Percentiles rank a stretch among this genome's conserved stretches.
Evolutionary conservation across 495 filamentous ascomycete genomes (phyloP).

Genomic region (Ascodesmis nigricans): DNA sequence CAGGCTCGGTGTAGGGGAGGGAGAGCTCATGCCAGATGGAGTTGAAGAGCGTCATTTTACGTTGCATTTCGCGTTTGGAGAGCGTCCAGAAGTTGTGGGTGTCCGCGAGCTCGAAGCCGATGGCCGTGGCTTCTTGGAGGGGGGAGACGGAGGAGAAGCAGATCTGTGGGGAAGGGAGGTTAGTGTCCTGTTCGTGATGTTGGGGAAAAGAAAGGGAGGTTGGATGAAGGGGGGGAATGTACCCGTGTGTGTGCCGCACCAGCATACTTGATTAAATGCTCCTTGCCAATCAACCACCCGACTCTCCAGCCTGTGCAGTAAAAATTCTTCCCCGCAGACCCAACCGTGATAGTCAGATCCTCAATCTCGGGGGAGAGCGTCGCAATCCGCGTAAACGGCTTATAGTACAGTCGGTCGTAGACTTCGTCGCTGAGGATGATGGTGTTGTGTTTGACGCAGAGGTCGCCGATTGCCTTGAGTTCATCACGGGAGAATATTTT

Average conservation of each 20-base stretch:
- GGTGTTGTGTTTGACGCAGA: conserved; percentile 85
- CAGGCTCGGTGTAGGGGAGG: conserved; percentile 30
- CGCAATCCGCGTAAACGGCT: conserved; percentile 76
- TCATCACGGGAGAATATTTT: conserved; percentile 78
- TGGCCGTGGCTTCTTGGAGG: conserved; percentile 86
- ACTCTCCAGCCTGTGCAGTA: conserved; percentile 96
- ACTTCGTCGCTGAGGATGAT: conserved; percentile 92
- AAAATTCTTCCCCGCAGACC: conserved; percentile 92
- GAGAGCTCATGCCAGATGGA: conserved; percentile 70
- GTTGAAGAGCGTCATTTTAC: conserved; percentile 75
- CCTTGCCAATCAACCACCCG: conserved; percentile 69
- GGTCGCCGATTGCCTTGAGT: conserved; percentile 60
- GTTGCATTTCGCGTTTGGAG: conserved; percentile 62
- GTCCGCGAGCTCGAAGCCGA: conserved; percentile 83
- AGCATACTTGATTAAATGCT: conserved; percentile 78
- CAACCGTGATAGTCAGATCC: conserved; percentile 72
- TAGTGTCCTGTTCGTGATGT: not conserved
- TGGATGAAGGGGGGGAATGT: not conserved
- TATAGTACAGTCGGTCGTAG: conserved; percentile 88
- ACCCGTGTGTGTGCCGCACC: conserved; percentile 67
- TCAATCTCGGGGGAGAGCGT: conserved; percentile 75
- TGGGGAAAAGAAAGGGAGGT: not conserved
- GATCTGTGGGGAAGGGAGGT: no score
- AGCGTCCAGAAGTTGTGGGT: conserved; percentile 71
- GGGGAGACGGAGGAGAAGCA: conserved; percentile 89